A percentile compares a stretch with the other conserved stretches of the same genome.
Evolutionary conservation across 345 rosid species (phyloP).

Genomic region (Moricandia arvensis): DNA sequence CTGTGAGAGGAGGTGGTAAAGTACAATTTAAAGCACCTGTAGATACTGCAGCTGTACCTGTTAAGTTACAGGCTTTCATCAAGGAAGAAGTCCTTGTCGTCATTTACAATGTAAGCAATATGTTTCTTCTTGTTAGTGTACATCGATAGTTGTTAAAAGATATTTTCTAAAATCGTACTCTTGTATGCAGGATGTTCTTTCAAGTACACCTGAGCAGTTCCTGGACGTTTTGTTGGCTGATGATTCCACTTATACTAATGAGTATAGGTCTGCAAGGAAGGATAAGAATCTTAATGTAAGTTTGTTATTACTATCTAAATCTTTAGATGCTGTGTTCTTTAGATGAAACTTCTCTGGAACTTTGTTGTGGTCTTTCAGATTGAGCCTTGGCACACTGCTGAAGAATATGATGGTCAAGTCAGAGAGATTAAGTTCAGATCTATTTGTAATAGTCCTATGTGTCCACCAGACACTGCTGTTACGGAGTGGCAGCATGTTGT

Average conservation of each 20-base stretch:
- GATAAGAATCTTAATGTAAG: slow-evolving; percentile 82
- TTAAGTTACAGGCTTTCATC: slow-evolving; percentile 64
- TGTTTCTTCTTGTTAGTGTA: neutral
- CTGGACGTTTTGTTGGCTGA: slow-evolving; percentile 62
- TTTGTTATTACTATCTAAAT: slow-evolving; percentile 5
- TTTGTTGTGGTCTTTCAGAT: slow-evolving; percentile 52
- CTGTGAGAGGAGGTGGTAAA: slow-evolving; percentile 53
- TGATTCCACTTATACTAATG: slow-evolving; percentile 58
- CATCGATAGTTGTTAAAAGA: slow-evolving; percentile 13
- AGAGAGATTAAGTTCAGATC: slow-evolving; percentile 88
- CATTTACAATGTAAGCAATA: slow-evolving; percentile 59
- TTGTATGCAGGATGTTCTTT: slow-evolving; percentile 63
- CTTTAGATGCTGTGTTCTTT: slow-evolving; percentile 1
- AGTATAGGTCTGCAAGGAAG: slow-evolving; percentile 68
- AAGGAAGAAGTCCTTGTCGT: slow-evolving; percentile 84
- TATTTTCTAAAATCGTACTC: slow-evolving; percentile 2
- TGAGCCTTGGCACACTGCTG: slow-evolving; percentile 89
- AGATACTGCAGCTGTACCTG: slow-evolving; percentile 49
- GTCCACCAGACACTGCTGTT: slow-evolving; percentile 97
- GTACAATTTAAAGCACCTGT: slow-evolving; percentile 45
- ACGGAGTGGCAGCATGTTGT: slow-evolving; percentile 91
- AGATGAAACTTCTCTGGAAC: slow-evolving; percentile 1
- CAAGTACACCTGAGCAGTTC: slow-evolving; percentile 73
- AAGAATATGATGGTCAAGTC: slow-evolving; percentile 95
- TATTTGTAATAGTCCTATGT: slow-evolving; percentile 88